Evolutionary conservation across 176 grass and related monocot species (phyloP), one percentile per base, ranked within the genome.

Genomic region (Aegilops tauschii): DNA sequence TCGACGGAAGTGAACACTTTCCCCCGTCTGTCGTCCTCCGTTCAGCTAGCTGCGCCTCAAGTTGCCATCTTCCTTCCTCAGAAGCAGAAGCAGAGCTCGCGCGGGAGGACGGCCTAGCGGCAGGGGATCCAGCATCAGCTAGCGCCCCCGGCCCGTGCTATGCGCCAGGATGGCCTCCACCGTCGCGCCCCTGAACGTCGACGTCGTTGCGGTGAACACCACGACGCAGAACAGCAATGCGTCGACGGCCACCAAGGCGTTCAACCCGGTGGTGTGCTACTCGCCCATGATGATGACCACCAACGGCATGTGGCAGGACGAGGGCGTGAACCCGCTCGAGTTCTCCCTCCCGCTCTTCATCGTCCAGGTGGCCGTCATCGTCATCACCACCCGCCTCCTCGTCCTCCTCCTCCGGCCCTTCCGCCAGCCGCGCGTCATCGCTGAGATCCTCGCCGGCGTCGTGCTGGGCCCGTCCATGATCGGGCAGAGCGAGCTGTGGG

Each of bases 331-430:
- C 75, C 95, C 91, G 30, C 83, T 97, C 21, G 63, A 93, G 64
- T 92, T 91, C 84, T 91, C 89, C 34, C 79, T 97, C 39, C 92
- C 95, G 64, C 89, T 97, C 80, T 97, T 95, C 89, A 86, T 97
- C 68, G 35, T 95, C 66, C 95, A 97, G 88, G 69, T 86, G 23
- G 10, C 87, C 82, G 21, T 97, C 82, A 91, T 97, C 84, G 93
- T 93, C 58, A 20, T 86, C 73, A 93, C 91, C 63, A 93, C 90
- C 4, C 89, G 92, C 73, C 0, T 93, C 82, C 86, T 95, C 76
- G 89, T 88, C 77, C 0, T 95, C 36, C 69, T 97, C 35, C 92
- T 95, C 90, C 83, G 89, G 54, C 92, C 96, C 23, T 77, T 98
- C 82, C 90, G 82, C 37, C 96, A 98, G 78, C 96, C 96, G 9